Base-by-base conservation (phyloP, 2,329 filamentous ascomycete genomes). In the Elsinoe batatas region DNA sequence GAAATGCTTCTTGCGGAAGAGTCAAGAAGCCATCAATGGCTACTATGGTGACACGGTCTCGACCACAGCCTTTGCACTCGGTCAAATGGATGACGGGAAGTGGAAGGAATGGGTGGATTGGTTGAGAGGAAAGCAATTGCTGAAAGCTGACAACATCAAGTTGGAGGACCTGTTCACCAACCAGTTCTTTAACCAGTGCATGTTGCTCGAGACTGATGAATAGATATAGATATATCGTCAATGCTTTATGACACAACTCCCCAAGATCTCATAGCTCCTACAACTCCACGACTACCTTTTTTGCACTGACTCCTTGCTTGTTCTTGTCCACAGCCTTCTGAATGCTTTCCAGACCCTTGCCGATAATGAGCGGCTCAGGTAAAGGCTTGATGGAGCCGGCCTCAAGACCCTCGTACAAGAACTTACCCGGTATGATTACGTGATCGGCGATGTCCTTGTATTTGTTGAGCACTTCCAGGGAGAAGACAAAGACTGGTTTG, bases 261-360 rank as follows among this genome's bases (percentile, higher is more conserved):
- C 11, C 42, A 22, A 17, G 42, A 30, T 46, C 15, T 46, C 1
- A 18, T 5, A 35, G 30, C 26, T 18, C 15, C 26, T 40, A 37
- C 13, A 60, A 47, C 58, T 60, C 58, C 33, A 73, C 65, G 6
- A 72, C 69, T 10, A 74, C 60, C 61, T 74, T 74, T 58, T 61
- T 63, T 8, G 69, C 71, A 57, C 65, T 68, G 8, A 74, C 71
- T 20, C 71, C 72, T 44, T 62, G 63, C 60, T 66, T 70, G 55
- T 65, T 64, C 59, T 61, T 67, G 56, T 71, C 67, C 10, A 72
- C 56, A 7, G 64, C 72, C 8, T 64, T 63, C 44, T 72, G 67
- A 22, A 73, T 63, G 13, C 59, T 63, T 37, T 68, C 64, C 30
- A 74, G 54, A 11, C 72, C 72, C 57, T 69, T 67, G 0, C 69